Base-by-base conservation (phyloP, 495 filamentous ascomycete species). In the Hyphodiscus hymeniophilus region DNA sequence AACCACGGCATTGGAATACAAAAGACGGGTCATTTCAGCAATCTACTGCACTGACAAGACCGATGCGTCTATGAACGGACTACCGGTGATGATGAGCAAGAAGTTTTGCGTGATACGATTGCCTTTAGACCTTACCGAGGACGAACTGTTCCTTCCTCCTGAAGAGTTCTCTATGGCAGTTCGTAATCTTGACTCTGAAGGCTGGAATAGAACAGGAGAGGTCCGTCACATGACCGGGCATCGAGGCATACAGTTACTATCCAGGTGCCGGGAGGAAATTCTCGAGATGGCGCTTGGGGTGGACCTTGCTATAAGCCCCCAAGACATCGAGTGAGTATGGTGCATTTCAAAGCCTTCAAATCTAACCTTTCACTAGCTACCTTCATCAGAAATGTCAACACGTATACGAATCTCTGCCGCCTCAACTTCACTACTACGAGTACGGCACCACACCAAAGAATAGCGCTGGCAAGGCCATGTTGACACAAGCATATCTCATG, bases 201-300 rank as follows among this genome's bases (percentile, higher is more conserved):
- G 50, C 16, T 52, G 50, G 50, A 52, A 52, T 24, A 47, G 22
- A 16, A 39, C 47, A 8, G 32, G 24, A 17, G 42, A 47, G 35
- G 30, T 52, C 20, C 21, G 30, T 24, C 15, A 20, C 12, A 23
- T 22, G 16, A 52, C 50, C 13, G 12, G 12, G 7, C 24, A 30
- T 18, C 26, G 44, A 43, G 42, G 31, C 11, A 42, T 42, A 17
- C 34, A 36, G 15, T 5, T 42, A 20, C 18, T 42, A 16, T 3
- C 15, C 20, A 24, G 16, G 32, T 47, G 12, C 20, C 33, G 53
- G 20, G 57, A 60, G 23, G 50, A 60, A 36, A 57, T 60, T n/a
- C 28, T 60, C 10, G 54, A 60, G 38, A n/a, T 60, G 24, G 49
- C 57, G 3, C 47, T 60, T 21, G 48, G 54, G 5, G 50, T 54